Conservation (phyloP, 805 yeast species). For the Candida nonsorbophila region DNA sequence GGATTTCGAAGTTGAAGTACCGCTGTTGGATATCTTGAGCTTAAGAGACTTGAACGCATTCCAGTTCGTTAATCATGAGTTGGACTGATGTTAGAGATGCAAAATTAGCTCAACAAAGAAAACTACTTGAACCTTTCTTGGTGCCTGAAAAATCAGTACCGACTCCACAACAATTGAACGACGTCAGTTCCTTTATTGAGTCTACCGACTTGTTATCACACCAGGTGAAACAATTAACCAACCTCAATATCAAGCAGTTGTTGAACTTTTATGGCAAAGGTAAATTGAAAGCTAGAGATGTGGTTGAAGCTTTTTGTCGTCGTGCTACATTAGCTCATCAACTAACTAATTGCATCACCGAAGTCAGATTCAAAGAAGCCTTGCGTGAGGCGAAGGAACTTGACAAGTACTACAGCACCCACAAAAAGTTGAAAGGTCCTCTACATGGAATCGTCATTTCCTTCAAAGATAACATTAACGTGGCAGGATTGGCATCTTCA, state of each 20-base stretch:
- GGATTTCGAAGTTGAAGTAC: too few species aligned
- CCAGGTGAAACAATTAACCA: conserved; percentile 1
- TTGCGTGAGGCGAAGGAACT: conserved; percentile 16
- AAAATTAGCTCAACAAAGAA: conserved; percentile 2
- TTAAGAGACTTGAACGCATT: too few species aligned
- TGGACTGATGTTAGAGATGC: conserved; percentile 5
- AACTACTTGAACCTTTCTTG: conserved; percentile 3
- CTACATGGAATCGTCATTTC: conserved; percentile 27
- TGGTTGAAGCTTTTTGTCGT: conserved; percentile 55
- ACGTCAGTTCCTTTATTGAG: conserved; percentile 6
- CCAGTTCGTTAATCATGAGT: neutral
- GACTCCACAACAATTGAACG: conserved; percentile 4
- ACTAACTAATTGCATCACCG: conserved; percentile 34
- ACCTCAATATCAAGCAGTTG: conserved; percentile 1
- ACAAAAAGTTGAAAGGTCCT: conserved; percentile 17
- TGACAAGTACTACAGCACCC: conserved; percentile 15
- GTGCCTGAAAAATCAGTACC: conserved; percentile 2
- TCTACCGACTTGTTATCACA: conserved; percentile 1
- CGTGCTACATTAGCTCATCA: conserved; percentile 57
- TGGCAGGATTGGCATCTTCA: conserved; percentile 44
- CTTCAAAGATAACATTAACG: conserved; percentile 39
- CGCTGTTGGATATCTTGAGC: too few species aligned
- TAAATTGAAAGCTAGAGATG: neutral
- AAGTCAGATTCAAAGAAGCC: conserved; percentile 25
- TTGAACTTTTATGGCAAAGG: neutral